A percentile compares a stretch with the other conserved stretches of the same genome.
Evolutionary conservation across 257 asterid species (phyloP).

Genomic region (Perilla frutescens): DNA sequence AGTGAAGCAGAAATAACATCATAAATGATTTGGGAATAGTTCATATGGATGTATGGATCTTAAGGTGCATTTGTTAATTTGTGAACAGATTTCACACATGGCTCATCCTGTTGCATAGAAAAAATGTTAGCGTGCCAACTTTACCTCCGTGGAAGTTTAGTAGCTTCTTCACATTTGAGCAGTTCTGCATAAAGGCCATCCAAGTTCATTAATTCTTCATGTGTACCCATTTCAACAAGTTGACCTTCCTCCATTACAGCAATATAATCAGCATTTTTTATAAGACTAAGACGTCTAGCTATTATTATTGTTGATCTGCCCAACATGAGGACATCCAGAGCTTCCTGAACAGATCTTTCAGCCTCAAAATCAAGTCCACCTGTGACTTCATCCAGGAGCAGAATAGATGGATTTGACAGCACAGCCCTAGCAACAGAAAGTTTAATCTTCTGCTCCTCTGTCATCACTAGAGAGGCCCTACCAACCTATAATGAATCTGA

Average conservation of each 20-base stretch:
- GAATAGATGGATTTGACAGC: slow-evolving; percentile 90
- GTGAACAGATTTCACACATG: slow-evolving; percentile 7
- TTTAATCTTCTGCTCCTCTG: slow-evolving; percentile 97
- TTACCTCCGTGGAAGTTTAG: slow-evolving; percentile 98
- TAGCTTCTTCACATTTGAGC: slow-evolving; percentile 97
- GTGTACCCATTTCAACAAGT: slow-evolving; percentile 99
- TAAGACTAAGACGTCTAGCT: slow-evolving; percentile 93
- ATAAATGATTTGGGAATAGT: slow-evolving; percentile 10
- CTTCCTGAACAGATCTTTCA: slow-evolving; percentile 94
- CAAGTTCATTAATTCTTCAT: slow-evolving; percentile 88
- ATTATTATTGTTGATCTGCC: slow-evolving; percentile 97
- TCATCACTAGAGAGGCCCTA: slow-evolving; percentile 78
- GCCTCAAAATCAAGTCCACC: slow-evolving; percentile 99
- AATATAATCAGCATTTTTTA: slow-evolving; percentile 95
- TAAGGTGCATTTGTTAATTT: slow-evolving; percentile 24
- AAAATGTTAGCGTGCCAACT: slow-evolving; percentile 23
- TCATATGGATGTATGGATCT: slow-evolving; percentile 2
- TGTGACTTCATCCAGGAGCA: slow-evolving; percentile 97
- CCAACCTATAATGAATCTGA: slow-evolving; percentile 69
- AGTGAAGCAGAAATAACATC: slow-evolving; percentile 25
- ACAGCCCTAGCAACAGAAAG: slow-evolving; percentile 99
- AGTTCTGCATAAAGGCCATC: slow-evolving; percentile 99
- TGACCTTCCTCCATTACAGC: slow-evolving; percentile 99
- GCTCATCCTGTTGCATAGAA: slow-evolving; percentile 28
- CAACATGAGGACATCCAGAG: slow-evolving; percentile 95